Conservation (phyloP, 2,329 filamentous ascomycete species). For the Aspergillus candidus region DNA sequence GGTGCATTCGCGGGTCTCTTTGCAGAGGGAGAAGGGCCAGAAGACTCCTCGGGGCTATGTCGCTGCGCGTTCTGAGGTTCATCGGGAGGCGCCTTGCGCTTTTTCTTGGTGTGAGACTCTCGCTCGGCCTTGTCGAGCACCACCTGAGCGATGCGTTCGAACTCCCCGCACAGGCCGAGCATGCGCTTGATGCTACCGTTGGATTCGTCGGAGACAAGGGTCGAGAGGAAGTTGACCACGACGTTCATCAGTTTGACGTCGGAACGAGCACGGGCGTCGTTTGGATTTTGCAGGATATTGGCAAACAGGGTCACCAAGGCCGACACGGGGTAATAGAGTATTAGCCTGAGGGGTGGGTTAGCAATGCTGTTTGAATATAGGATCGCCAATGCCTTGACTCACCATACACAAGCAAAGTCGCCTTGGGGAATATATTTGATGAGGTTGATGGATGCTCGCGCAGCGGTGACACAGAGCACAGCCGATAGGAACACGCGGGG, state of each 20-base stretch:
- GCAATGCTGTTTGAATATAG: background rate
- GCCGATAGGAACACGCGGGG: slow-evolving; percentile 92
- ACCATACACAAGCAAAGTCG: slow-evolving; percentile 94
- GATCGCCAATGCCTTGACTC: slow-evolving; percentile 32
- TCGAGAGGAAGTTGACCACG: slow-evolving; percentile 86
- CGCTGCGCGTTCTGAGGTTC: slow-evolving; percentile 19
- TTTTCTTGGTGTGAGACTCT: slow-evolving; percentile 71
- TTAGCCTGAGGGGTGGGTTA: slow-evolving; percentile 53
- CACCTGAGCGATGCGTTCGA: slow-evolving; percentile 85
- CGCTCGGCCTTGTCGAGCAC: slow-evolving; percentile 89
- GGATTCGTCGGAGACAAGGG: slow-evolving; percentile 80
- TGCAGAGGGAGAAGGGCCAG: slow-evolving; percentile 18
- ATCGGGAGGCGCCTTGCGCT: slow-evolving; percentile 69
- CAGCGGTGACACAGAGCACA: slow-evolving; percentile 84
- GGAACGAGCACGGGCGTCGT: slow-evolving; percentile 78
- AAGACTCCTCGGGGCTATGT: slow-evolving; percentile 16
- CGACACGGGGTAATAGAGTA: slow-evolving; percentile 94
- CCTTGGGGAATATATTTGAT: slow-evolving; percentile 95
- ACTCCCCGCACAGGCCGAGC: slow-evolving; percentile 90
- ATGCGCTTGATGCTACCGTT: slow-evolving; percentile 90
- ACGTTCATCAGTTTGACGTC: slow-evolving; percentile 88
- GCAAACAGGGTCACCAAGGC: slow-evolving; percentile 92
- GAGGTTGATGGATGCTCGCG: slow-evolving; percentile 84
- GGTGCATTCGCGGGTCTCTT: slow-evolving; percentile 19
- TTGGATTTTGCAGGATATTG: slow-evolving; percentile 91